phyloP scores from a whole-genome alignment of 73 alveolate species.

The Stentor roeselii region DNA sequence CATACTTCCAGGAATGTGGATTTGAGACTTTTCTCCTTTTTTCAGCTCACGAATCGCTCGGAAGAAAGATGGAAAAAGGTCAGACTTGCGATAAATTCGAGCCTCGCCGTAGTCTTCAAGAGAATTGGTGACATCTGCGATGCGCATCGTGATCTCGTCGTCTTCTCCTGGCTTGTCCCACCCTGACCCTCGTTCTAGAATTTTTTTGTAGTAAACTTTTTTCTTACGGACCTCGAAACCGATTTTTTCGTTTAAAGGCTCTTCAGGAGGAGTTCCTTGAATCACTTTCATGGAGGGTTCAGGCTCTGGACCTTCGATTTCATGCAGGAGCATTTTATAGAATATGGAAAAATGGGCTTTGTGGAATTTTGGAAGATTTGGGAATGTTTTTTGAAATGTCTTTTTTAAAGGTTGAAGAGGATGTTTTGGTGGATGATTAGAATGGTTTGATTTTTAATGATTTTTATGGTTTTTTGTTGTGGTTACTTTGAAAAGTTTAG shows the following conservation, averaged over 20 bases:
- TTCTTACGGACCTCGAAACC: not conserved
- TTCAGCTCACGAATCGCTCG: not conserved
- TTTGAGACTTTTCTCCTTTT: not conserved
- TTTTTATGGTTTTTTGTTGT: too few relatives aligned
- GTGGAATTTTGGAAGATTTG: too few relatives aligned
- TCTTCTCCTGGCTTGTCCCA: conserved; percentile 7
- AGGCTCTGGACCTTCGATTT: conserved; percentile 4
- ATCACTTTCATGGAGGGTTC: conserved; percentile 3
- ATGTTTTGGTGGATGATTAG: too few relatives aligned
- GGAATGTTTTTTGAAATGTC: too few relatives aligned
- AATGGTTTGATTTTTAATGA: too few relatives aligned
- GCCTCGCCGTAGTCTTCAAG: not conserved
- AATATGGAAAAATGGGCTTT: too few relatives aligned
- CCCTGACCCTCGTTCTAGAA: not conserved
- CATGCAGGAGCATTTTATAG: not conserved
- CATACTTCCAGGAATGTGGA: not conserved
- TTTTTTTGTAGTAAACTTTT: not conserved
- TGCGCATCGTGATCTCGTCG: not conserved
- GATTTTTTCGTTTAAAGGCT: not conserved
- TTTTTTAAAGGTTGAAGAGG: too few relatives aligned
- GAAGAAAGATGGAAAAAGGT: not conserved
- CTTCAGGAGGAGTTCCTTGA: conserved; percentile 8
- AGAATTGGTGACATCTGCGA: not conserved
- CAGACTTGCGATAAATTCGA: not conserved
- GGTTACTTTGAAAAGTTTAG: too few relatives aligned